Conservation (phyloP, 1,139 yeast species). For the Geotrichum australiense region DNA sequence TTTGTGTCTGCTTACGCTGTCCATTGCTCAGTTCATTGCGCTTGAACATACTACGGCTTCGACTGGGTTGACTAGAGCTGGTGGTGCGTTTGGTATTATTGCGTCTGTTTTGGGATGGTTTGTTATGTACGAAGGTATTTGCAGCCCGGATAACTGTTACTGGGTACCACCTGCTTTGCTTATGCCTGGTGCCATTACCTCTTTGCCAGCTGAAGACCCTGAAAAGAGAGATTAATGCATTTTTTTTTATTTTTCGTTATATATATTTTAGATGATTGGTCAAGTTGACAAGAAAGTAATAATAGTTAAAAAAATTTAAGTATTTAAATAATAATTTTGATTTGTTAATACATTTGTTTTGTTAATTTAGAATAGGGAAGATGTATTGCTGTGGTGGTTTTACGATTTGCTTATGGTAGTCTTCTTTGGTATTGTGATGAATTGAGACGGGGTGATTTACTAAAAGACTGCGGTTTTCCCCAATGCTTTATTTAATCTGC, state of each 20-base stretch:
- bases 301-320: neutral
- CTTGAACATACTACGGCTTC: slow-evolving; percentile 28
- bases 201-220: neutral
- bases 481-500: no score
- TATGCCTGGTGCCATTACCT: slow-evolving; percentile 31
- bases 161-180: slow-evolving; percentile 45
- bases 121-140: slow-evolving; percentile 86
- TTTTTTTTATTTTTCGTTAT: neutral
- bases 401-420: no score
- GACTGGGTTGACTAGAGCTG: slow-evolving; percentile 51
- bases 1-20: slow-evolving; percentile 61
- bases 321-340: no score
- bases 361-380: no score
- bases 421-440: no score
- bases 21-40: slow-evolving; percentile 47
- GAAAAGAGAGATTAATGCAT: neutral
- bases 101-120: slow-evolving; percentile 82
- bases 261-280: neutral
- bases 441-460: no score
- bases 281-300: neutral
- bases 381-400: no score
- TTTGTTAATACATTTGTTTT: no score
- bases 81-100: slow-evolving; percentile 70
- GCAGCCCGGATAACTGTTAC: slow-evolving; percentile 63
- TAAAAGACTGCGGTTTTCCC: no score